A percentile compares a stretch with the other conserved stretches of the same genome.
phyloP scores from a whole-genome alignment of 805 yeast genomes.

The Ogataea sp. region DNA sequence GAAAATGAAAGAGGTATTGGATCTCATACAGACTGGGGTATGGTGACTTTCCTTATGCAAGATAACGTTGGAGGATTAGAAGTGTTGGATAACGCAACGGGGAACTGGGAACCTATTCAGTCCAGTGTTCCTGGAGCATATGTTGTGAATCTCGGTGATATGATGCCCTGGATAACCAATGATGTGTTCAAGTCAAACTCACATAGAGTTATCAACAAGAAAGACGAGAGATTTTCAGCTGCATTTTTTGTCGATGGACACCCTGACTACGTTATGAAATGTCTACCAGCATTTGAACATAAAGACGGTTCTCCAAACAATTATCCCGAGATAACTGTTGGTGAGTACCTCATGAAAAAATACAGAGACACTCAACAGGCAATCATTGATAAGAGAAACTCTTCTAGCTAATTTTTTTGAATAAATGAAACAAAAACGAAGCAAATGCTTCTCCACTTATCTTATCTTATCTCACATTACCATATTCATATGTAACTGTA shows the following conservation, averaged over 20 bases:
- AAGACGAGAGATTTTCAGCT: constrained; percentile 20
- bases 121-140: constrained; percentile 24
- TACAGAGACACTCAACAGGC: not conserved
- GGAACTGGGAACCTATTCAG: constrained; percentile 22
- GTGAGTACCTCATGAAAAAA: constrained; percentile 10
- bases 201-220: constrained; percentile 30
- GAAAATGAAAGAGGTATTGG: constrained; percentile 28
- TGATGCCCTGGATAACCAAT: constrained; percentile 30
- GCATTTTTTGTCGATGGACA: constrained; percentile 21
- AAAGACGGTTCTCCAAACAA: constrained; percentile 9
- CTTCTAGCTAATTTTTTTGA: too few relatives aligned
- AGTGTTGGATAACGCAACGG: constrained; percentile 23
- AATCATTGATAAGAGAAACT: not conserved
- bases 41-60: constrained; percentile 26
- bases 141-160: constrained; percentile 33
- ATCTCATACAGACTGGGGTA: constrained; percentile 31
- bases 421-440: too few relatives aligned
- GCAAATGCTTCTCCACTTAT: too few relatives aligned
- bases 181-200: constrained; percentile 28
- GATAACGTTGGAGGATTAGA: constrained; percentile 31
- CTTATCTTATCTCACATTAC: too few relatives aligned
- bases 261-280: constrained; percentile 9
- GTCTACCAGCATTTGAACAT: constrained; percentile 13
- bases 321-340: constrained; percentile 14
- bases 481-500: too few relatives aligned